These are phyloP conservation scores for Marasmius oreades DNA, from an alignment of 1,284 basidiomycete species.

Conservation along the genomic window DNA sequence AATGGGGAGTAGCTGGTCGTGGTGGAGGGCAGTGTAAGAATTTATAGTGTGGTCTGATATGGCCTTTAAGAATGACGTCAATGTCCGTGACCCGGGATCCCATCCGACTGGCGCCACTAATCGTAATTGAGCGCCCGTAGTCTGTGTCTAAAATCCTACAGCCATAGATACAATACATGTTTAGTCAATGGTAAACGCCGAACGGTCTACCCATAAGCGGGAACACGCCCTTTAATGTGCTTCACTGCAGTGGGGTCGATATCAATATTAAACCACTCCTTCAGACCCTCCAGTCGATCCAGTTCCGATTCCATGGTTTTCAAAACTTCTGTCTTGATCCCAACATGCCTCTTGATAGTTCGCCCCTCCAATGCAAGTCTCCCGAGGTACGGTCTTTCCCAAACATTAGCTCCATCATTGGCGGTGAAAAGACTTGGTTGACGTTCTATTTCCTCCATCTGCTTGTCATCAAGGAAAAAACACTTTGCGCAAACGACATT, in stretches of 20 bases:
- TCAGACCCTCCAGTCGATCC: slow-evolving; percentile 29
- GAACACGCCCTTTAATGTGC: slow-evolving; percentile 22
- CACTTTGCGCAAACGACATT: slow-evolving; percentile 28
- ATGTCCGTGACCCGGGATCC: too few relatives aligned
- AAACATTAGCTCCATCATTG: background rate
- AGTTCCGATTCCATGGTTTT: slow-evolving; percentile 25
- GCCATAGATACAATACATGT: too few relatives aligned
- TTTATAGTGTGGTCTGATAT: too few relatives aligned
- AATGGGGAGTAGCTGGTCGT: background rate
- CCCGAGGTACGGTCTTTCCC: slow-evolving; percentile 19
- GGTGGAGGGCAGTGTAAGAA: background rate
- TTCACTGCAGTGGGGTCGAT: slow-evolving; percentile 19
- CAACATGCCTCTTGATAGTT: slow-evolving; percentile 25
- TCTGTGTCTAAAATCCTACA: too few relatives aligned
- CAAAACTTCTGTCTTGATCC: slow-evolving; percentile 22
- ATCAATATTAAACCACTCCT: slow-evolving; percentile 29
- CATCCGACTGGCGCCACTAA: too few relatives aligned
- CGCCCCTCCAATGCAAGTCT: slow-evolving; percentile 26
- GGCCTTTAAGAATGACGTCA: too few relatives aligned
- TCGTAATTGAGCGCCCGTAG: too few relatives aligned
- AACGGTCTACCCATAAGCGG: background rate
- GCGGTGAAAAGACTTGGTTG: background rate
- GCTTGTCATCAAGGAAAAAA: slow-evolving; percentile 24
- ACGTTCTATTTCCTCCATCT: slow-evolving; percentile 7
- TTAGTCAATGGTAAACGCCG: too few relatives aligned